Evolutionary conservation across 257 asterid genomes (phyloP), one percentile per base, ranked within the genome.

Genomic region (Ajuga chamaepitys): DNA sequence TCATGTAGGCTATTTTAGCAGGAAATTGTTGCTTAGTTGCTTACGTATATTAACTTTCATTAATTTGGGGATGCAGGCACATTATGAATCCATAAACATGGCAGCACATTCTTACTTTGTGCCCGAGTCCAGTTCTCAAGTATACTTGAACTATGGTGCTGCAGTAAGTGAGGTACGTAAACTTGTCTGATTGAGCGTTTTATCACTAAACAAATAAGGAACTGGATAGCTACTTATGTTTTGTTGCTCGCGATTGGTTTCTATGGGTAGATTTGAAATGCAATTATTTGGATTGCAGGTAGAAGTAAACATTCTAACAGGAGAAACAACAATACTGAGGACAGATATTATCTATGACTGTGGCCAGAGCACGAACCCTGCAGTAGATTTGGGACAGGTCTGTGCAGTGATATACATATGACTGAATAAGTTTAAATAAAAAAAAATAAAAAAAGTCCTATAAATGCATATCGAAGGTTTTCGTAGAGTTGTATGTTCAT

Each of bases 311-410:
- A 55, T 67, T 56, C 44, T 67, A 4, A 67, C 57, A 5, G 72
- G 72, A 54, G 72, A 20, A 17, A 67, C 72, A 22, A 42, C 17
- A 7, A 21, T 67, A 67, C 28, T 67, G 57, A 41, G 72, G 42
- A 67, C 57, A 7, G 72, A 67, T 20, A 67, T 67, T 14, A 44
- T 67, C 37, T 67, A 67, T 17, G 72, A 67, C 28, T 67, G 72
- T 67, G 72, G 72, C 12, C 72, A 28, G 37, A 58, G 51, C 65
- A 37, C 38, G 65, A 58, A 58, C 7, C 65, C 72, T 13, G 72
- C 72, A 16, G 72, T 67, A 22, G 72, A 67, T 55, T 16, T 67
- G 57, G 72, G 72, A 55, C 72, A 67, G 72, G 72, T 67, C n/a
- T 16, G 5, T 17, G 13, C 17, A 28, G 4, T 17, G 0, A 22